Percentiles rank a stretch among this genome's conserved stretches.
phyloP scores from a whole-genome alignment of 2,329 filamentous ascomycete species.

The Cercospora nicotianae region DNA sequence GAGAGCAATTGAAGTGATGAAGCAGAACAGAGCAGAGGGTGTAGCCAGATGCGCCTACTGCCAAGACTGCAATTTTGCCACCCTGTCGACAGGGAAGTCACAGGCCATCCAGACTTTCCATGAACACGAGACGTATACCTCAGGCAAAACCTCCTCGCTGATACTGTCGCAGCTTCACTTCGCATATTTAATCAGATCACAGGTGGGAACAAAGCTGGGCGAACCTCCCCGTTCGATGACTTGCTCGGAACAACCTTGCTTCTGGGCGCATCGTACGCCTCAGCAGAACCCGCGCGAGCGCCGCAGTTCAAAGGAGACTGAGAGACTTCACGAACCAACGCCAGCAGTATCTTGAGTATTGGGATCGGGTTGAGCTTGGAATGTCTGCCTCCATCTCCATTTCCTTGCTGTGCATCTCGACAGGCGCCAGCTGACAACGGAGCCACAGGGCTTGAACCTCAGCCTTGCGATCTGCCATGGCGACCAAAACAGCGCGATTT shows the following conservation, averaged over 20 bases:
- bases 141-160: not conserved
- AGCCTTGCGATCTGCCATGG: too few relatives aligned
- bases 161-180: not conserved
- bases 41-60: not conserved
- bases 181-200: not conserved
- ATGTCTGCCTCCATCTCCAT: not conserved
- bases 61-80: not conserved
- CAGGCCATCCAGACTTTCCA: not conserved
- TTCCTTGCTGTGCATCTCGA: not conserved
- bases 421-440: not conserved
- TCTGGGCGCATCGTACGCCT: too few relatives aligned
- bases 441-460: not conserved
- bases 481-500: too few relatives aligned
- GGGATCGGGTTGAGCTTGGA: not conserved
- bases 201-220: not conserved
- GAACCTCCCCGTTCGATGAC: not conserved
- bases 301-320: too few relatives aligned
- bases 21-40: not conserved
- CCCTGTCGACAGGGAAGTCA: not conserved
- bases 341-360: not conserved
- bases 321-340: too few relatives aligned
- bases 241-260: not conserved
- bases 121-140: not conserved
- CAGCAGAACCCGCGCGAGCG: too few relatives aligned
- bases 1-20: not conserved